A percentile compares a stretch with the other conserved stretches of the same genome.
Evolutionary conservation across 805 yeast genomes (phyloP).

Genomic region (Wickerhamiella kurtzmanii): DNA sequence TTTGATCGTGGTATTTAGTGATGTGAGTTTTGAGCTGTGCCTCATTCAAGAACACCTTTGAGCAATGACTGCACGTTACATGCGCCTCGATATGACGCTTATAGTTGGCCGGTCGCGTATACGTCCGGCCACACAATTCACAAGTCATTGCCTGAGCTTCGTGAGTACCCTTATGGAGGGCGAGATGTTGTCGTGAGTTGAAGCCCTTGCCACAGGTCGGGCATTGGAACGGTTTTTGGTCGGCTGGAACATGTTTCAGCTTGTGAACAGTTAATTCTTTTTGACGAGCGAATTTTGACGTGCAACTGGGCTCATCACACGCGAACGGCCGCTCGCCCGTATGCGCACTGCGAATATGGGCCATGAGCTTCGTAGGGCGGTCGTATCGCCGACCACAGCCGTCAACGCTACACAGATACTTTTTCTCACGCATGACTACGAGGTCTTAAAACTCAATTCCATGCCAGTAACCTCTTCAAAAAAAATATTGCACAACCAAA

Average conservation of each 20-base stretch:
- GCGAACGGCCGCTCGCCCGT: constrained; percentile 62
- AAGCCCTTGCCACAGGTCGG: constrained; percentile 70
- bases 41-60: constrained; percentile 49
- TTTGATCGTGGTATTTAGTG: constrained; percentile 42
- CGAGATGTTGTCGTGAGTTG: constrained; percentile 64
- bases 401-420: constrained; percentile 40
- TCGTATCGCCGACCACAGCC: constrained; percentile 66
- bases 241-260: constrained; percentile 40
- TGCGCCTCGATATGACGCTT: constrained; percentile 51
- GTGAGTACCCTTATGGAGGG: constrained; percentile 74
- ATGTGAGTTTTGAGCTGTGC: constrained; percentile 54
- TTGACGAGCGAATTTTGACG: constrained; percentile 52
- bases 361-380: constrained; percentile 70
- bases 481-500: not conserved
- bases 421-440: constrained; percentile 37
- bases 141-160: constrained; percentile 41
- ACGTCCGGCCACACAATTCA: constrained; percentile 51
- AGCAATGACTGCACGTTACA: constrained; percentile 34
- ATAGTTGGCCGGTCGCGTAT: constrained; percentile 62
- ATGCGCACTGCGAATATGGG: constrained; percentile 60
- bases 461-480: not conserved
- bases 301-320: constrained; percentile 44
- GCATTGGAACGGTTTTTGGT: constrained; percentile 60
- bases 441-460: not conserved
- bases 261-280: constrained; percentile 70